Percentiles rank a stretch among this genome's conserved stretches.
Conservation (phyloP, 1,284 basidiomycete genomes). For the Ustilago cynodontis region DNA sequence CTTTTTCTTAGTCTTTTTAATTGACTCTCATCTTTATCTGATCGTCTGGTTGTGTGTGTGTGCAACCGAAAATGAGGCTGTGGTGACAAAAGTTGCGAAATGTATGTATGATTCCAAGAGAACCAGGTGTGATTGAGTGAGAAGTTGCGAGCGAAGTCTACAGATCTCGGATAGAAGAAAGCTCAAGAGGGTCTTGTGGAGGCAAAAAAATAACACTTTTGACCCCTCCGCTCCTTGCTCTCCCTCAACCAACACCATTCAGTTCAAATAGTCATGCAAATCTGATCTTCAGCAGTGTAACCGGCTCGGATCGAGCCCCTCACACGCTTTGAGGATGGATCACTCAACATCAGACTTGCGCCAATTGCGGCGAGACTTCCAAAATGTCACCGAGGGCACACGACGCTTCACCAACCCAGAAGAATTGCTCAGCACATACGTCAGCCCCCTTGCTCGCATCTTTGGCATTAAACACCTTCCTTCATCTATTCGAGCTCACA, state of each 20-base stretch:
- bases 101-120: neutral
- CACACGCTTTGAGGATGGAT: neutral
- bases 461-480: conserved; percentile 10
- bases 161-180: conserved; percentile 36
- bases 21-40: neutral
- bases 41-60: neutral
- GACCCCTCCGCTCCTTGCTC: neutral
- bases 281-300: neutral
- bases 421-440: conserved; percentile 5
- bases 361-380: conserved; percentile 15
- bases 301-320: neutral
- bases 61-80: neutral
- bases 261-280: neutral
- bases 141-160: neutral
- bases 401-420: conserved; percentile 7
- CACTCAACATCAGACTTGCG: conserved; percentile 3
- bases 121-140: neutral
- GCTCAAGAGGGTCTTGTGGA: conserved; percentile 3
- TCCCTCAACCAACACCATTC: neutral
- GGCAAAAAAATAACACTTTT: neutral
- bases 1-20: neutral
- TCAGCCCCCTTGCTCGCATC: neutral
- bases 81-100: neutral
- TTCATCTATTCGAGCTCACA: neutral
- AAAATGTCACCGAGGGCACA: neutral